A percentile compares a stretch with the other conserved stretches of the same genome.
phyloP scores from a whole-genome alignment of 169 alveolate genomes.

The Plasmodium billcollinsi region DNA sequence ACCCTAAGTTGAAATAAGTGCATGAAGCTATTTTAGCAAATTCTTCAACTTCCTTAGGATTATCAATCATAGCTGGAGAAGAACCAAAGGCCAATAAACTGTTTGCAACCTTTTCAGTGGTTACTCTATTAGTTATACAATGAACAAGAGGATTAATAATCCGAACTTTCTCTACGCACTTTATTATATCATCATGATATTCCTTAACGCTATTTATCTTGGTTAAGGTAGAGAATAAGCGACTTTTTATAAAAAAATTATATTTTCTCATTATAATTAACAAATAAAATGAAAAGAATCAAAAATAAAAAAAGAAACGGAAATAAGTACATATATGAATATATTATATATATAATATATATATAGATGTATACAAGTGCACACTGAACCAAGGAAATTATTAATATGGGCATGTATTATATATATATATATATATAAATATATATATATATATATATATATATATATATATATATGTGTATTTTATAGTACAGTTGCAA shows the following conservation, averaged over 20 bases:
- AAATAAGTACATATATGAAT: neutral
- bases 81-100: constrained; percentile 70
- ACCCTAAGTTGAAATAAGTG: constrained; percentile 47
- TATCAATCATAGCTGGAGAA: constrained; percentile 76
- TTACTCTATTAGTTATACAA: constrained; percentile 69
- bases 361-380: no score
- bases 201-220: constrained; percentile 35
- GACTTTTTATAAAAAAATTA: neutral
- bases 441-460: no score
- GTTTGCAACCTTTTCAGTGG: constrained; percentile 71
- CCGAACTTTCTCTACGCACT: constrained; percentile 38
- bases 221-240: constrained; percentile 31
- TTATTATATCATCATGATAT: constrained; percentile 67
- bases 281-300: neutral
- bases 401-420: no score
- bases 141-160: constrained; percentile 51
- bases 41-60: constrained; percentile 68
- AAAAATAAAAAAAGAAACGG: neutral
- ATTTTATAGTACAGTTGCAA: no score
- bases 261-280: constrained; percentile 12
- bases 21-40: constrained; percentile 44
- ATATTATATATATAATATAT: no score
- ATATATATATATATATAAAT: no score
- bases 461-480: no score
- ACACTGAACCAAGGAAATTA: no score